Conservation (phyloP, 257 asterid species). For the Solanum habrochaites region DNA sequence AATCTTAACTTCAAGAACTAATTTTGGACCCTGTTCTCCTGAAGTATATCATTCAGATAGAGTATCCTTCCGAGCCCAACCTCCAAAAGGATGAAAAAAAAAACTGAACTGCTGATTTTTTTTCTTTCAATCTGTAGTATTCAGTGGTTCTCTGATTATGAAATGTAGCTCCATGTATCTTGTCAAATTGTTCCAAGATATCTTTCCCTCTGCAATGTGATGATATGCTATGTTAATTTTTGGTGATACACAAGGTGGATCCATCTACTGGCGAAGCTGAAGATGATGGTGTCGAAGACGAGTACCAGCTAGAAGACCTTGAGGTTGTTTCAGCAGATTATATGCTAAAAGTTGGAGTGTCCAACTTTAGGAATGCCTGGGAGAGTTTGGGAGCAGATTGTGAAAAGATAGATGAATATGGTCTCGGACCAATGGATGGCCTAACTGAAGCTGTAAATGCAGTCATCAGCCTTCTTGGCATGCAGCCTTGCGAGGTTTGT, state of each 20-base stretch:
- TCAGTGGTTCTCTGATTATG: not conserved
- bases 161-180: not conserved
- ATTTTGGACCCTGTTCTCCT: not conserved
- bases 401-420: constrained; percentile 86
- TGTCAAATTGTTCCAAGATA: not conserved
- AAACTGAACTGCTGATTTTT: not conserved
- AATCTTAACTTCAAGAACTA: not conserved
- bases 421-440: constrained; percentile 93
- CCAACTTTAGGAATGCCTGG: constrained; percentile 97
- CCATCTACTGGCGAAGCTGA: constrained; percentile 92
- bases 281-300: constrained; percentile 98
- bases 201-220: not conserved
- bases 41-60: not conserved
- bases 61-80: not conserved
- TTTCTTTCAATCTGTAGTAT: not conserved
- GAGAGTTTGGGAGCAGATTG: constrained; percentile 67
- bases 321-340: constrained; percentile 94
- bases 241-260: constrained; percentile 52
- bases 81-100: not conserved
- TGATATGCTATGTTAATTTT: not conserved
- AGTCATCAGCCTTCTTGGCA: constrained; percentile 83
- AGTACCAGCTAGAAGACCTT: constrained; percentile 92
- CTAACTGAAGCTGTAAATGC: constrained; percentile 82
- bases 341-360: constrained; percentile 77
- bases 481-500: constrained; percentile 99